A percentile compares a stretch with the other conserved stretches of the same genome.
These are phyloP conservation scores for Aspergillus baeticus DNA, from an alignment of 495 filamentous ascomycete genomes.

Conservation along the genomic window DNA sequence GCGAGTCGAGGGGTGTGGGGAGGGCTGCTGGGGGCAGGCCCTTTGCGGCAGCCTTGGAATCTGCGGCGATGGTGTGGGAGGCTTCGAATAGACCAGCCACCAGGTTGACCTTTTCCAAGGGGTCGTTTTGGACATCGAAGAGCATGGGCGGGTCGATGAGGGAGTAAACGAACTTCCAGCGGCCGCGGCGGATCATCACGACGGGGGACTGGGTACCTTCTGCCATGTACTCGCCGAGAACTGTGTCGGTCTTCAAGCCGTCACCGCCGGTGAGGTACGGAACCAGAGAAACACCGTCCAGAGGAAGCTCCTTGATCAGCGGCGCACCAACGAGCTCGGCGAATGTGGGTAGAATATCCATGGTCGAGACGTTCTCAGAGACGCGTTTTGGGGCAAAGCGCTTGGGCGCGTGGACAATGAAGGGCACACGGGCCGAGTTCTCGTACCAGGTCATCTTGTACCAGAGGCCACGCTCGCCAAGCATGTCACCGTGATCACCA, in stretches of 20 bases:
- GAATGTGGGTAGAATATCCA: conserved; percentile 83
- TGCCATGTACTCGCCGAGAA: conserved; percentile 85
- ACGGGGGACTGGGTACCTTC: conserved; percentile 82
- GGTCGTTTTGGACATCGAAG: conserved; percentile 71
- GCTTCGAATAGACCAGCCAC: conserved; percentile 38
- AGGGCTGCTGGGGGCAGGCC: conserved; percentile 25
- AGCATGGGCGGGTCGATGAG: conserved; percentile 77
- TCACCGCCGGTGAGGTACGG: conserved; percentile 64
- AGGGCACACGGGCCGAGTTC: conserved; percentile 76
- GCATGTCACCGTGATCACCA: conserved; percentile 90
- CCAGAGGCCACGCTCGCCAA: conserved; percentile 85
- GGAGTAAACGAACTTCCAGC: conserved; percentile 82
- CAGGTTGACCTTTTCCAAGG: conserved; percentile 70
- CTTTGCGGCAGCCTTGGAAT: conserved; percentile 10
- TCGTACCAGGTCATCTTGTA: conserved; percentile 96
- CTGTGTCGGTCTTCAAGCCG: conserved; percentile 61
- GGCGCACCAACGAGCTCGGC: conserved; percentile 72
- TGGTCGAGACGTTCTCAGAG: conserved; percentile 73
- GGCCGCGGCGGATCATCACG: conserved; percentile 85
- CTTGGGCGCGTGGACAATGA: conserved; percentile 72
- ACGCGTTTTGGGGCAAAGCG: conserved; percentile 67
- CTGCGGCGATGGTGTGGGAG: background rate
- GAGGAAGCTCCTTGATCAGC: conserved; percentile 60
- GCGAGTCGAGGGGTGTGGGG: conserved; percentile 40
- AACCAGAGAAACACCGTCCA: conserved; percentile 74